Percentiles rank a stretch among this genome's conserved stretches.
Evolutionary conservation across 352 stramenopile genomes (phyloP).

Genomic region (Phytophthora ohioensis): DNA sequence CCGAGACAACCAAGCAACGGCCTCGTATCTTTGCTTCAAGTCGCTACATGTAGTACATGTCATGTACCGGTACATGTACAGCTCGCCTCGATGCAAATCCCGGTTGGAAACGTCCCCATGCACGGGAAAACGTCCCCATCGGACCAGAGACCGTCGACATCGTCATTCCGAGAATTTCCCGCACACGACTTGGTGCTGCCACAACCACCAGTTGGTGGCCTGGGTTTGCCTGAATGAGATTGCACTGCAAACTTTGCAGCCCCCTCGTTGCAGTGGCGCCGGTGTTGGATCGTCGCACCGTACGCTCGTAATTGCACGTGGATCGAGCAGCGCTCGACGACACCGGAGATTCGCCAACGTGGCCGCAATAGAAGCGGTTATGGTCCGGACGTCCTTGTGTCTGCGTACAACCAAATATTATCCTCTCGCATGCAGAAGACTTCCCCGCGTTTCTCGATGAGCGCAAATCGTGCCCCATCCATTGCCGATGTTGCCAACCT

Average conservation of each 20-base stretch:
- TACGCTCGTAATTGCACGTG: no score
- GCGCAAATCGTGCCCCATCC: slow-evolving; percentile 18
- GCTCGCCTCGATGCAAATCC: slow-evolving; percentile 13
- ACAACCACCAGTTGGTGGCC: background rate
- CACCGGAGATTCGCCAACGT: background rate
- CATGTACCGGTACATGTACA: no score
- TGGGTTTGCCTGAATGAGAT: background rate
- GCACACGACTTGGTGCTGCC: background rate
- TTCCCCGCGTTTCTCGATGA: slow-evolving; percentile 3
- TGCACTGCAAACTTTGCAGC: background rate
- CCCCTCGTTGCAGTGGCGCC: background rate
- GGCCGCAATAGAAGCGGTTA: background rate
- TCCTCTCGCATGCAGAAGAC: background rate
- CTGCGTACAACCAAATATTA: no score
- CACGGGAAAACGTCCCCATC: slow-evolving; percentile 22
- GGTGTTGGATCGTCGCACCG: no score
- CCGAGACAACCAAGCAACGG: slow-evolving; percentile 16
- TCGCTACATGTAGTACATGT: background rate
- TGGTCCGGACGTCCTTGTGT: no score
- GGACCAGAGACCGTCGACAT: slow-evolving; percentile 5
- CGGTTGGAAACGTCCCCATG: slow-evolving; percentile 10
- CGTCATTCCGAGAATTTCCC: background rate
- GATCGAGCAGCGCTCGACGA: no score
- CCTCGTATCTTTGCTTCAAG: slow-evolving; percentile 28
- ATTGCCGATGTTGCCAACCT: background rate